Base-by-base conservation (phyloP, 768 basidiomycete species). In the Mrakia hoshinonis region DNA sequence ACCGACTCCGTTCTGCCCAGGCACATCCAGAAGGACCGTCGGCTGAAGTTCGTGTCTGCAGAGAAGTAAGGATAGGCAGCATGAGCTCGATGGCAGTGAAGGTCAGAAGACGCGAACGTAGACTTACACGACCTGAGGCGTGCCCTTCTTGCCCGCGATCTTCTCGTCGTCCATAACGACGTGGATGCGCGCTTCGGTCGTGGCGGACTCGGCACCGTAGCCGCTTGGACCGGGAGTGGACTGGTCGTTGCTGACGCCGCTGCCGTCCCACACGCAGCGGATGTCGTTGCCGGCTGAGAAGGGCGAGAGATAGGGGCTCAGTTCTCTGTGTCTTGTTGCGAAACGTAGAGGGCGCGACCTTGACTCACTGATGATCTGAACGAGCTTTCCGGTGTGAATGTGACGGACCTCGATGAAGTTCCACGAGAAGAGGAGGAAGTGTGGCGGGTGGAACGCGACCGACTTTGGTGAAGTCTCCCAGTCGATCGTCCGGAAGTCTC, bases 401-500 rank as follows among this genome's bases (percentile, higher is more conserved):
- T 92, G 88, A 29, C 92, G 86, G 49, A 96, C 85, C 79, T 96
- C 92, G 75, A 96, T 89, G 81, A 96, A 94, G 3, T 89, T 87
- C 11, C 86, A 83, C 77, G 94, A 91, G 78, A 95, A 91, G 60
- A 93, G 85, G 52, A 94, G 83, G 60, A 97, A 82, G 76, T 92
- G 92, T 11, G 92, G 93, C 55, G 88, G 85, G 77, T 94, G 92
- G 81, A 91, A 87, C 1, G 92, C 91, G 29, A 91, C 91, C 39
- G 87, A 87, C 74, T 93, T 91, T 0, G 91, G 91, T 0, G 85
- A 88, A 22, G 92, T 91, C 79, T 98, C 94, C 92, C 92, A 98
- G 79, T 98, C 94, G 68, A 96, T 89, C 5, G 87, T 87, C 24
- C 85, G 84, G 22, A 84, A 75, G 36, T 76, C 75, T 38, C 91